Base-by-base conservation (phyloP, 352 stramenopile species). In the Phytophthora pistaciae region DNA sequence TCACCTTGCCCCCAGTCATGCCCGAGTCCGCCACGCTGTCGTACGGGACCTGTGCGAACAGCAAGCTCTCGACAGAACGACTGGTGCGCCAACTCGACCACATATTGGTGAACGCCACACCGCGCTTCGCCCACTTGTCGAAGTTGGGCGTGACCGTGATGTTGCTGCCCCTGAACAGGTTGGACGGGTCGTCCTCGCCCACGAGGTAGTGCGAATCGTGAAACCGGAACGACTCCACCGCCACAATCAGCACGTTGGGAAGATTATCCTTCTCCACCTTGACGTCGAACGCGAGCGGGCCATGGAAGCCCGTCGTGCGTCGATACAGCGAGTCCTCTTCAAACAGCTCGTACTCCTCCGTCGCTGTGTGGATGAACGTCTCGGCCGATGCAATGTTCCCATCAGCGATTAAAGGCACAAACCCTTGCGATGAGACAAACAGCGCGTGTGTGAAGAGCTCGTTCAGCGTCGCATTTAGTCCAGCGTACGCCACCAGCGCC, bases 41-140 rank as follows among this genome's bases (percentile, higher is more conserved):
- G 49, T 80, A 83, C 11, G 75, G 63, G 20, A 90, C 27, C 58
- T 90, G 80, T 0, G 63, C 82, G 56, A 78, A 90, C 20, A 84
- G 49, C 31, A 87, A 70, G 31, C 76, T 85, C 56, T 85, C 78
- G 1, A 88, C 21, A 0, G 83, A 85, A 1, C 83, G 76, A 69
- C 80, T 90, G 9, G 80, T 88, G 6, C 69, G 66, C 66, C 72
- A 87, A 48, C 76, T 88, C 1, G 83, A 90, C 80, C 83, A 90
- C 20, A 90, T 65, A 23, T 87, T 90, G 20, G 55, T 54, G 21
- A 90, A 82, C 3, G 76, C 83, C 13, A 90, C 60, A 16, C 79
- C 79, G 14, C 76, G 78, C 31, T 82, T 73, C 1, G 80, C 78
- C 74, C 77, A 90, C 42, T 62, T 67, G 38, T 90, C 78, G 13